A percentile compares a stretch with the other conserved stretches of the same genome.
These are phyloP conservation scores for Gastrodia elata DNA, from an alignment of 106 monocot species.

Conservation along the genomic window DNA sequence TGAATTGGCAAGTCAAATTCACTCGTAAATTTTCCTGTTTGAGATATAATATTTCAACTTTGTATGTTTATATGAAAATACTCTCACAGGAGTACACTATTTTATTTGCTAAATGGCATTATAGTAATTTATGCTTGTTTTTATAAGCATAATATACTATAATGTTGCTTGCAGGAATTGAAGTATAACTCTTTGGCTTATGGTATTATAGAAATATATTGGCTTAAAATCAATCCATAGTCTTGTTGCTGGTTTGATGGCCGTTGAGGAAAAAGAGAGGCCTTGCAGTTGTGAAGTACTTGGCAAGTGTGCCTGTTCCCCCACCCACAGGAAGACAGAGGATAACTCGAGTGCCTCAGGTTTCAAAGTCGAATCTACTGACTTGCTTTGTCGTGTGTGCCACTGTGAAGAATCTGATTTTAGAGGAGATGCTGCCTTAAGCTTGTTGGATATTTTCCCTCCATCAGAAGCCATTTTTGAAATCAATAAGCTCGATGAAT, in stretches of 20 bases:
- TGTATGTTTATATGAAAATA: not conserved
- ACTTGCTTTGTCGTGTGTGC: constrained; percentile 78
- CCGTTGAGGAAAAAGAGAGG: constrained; percentile 13
- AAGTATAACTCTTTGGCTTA: not conserved
- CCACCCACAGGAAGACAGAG: not conserved
- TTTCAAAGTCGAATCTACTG: constrained; percentile 23
- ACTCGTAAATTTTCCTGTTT: not conserved
- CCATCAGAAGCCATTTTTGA: constrained; percentile 31
- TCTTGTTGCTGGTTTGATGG: constrained; percentile 9
- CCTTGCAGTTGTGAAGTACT: not conserved
- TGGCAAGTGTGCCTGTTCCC: not conserved
- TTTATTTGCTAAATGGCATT: not conserved
- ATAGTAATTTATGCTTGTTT: not conserved
- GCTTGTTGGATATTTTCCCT: constrained; percentile 66
- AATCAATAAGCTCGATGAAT: constrained; percentile 7
- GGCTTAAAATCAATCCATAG: not conserved
- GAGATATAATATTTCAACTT: not conserved
- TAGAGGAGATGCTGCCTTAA: constrained; percentile 60
- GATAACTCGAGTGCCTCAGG: constrained; percentile 9
- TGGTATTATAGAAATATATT: not conserved
- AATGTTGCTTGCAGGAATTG: not conserved
- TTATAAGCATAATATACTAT: not conserved
- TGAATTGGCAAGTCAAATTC: not conserved
- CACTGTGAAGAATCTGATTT: constrained; percentile 78
- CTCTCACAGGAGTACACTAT: not conserved